These are phyloP conservation scores for Globisporangium irregulare DNA, from an alignment of 352 stramenopile species.

Conservation along the genomic window DNA sequence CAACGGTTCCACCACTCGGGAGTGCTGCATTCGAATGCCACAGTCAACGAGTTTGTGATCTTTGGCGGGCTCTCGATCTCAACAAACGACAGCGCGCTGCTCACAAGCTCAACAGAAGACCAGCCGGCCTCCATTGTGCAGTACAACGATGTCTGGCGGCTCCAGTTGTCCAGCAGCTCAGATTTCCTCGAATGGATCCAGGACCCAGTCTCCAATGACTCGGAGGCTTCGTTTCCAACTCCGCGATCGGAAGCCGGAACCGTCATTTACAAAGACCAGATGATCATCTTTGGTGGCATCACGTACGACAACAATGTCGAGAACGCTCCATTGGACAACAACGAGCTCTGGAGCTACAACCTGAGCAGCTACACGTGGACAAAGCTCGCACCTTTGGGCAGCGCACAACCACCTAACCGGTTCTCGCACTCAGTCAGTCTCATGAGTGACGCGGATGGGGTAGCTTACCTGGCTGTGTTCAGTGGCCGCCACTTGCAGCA, in stretches of 20 bases:
- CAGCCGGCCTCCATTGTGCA: slow-evolving; percentile 32
- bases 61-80: slow-evolving; percentile 51
- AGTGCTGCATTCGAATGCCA: slow-evolving; percentile 36
- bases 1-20: slow-evolving; percentile 47
- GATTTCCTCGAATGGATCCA: slow-evolving; percentile 29
- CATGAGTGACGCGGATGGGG: slow-evolving; percentile 27
- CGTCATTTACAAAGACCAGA: slow-evolving; percentile 42
- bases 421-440: slow-evolving; percentile 62
- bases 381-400: slow-evolving; percentile 26
- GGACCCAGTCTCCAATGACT: slow-evolving; percentile 21
- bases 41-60: slow-evolving; percentile 42
- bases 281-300: slow-evolving; percentile 73
- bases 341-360: slow-evolving; percentile 68
- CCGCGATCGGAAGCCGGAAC: slow-evolving; percentile 48
- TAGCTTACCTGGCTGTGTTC: slow-evolving; percentile 52
- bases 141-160: slow-evolving; percentile 54
- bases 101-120: not conserved
- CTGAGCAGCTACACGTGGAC: slow-evolving; percentile 39
- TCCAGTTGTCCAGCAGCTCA: slow-evolving; percentile 23
- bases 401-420: slow-evolving; percentile 30
- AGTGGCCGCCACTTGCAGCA: slow-evolving; percentile 48
- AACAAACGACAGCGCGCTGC: slow-evolving; percentile 8
- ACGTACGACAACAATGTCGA: slow-evolving; percentile 48
- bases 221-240: slow-evolving; percentile 19
- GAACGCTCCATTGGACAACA: slow-evolving; percentile 38